These are phyloP conservation scores for Pyronema omphalodes DNA, from an alignment of 495 filamentous ascomycete genomes.

Conservation along the genomic window DNA sequence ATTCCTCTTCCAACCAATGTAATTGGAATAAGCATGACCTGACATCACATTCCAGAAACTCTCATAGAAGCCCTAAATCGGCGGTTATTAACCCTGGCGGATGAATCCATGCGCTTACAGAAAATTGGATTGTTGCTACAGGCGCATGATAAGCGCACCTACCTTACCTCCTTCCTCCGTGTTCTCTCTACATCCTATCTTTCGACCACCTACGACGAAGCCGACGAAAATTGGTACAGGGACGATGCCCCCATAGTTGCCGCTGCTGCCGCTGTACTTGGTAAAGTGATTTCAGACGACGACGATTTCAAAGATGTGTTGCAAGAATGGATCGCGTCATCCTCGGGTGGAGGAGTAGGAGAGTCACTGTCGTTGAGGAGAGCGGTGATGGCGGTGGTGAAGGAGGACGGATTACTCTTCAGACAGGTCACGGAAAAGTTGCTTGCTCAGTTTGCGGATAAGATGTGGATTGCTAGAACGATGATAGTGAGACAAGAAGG, in stretches of 20 bases:
- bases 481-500: slow-evolving; percentile 75
- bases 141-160: slow-evolving; percentile 17
- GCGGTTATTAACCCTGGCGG: slow-evolving; percentile 6
- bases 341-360: slow-evolving; percentile 46
- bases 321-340: slow-evolving; percentile 47
- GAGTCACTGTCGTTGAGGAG: slow-evolving; percentile 43
- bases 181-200: slow-evolving; percentile 29
- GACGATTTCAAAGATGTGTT: slow-evolving; percentile 33
- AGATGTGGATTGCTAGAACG: slow-evolving; percentile 68
- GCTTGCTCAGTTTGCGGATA: slow-evolving; percentile 61
- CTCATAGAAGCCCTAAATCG: slow-evolving; percentile 29
- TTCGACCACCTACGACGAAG: background rate
- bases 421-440: slow-evolving; percentile 43
- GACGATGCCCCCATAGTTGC: slow-evolving; percentile 27
- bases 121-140: slow-evolving; percentile 13
- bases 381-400: slow-evolving; percentile 42
- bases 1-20: no score
- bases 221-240: slow-evolving; percentile 26
- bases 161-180: slow-evolving; percentile 16
- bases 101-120: slow-evolving; percentile 18
- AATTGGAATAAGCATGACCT: slow-evolving; percentile 4
- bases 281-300: slow-evolving; percentile 24
- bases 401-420: slow-evolving; percentile 35
- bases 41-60: slow-evolving; percentile 30
- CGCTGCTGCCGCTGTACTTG: slow-evolving; percentile 32